phyloP scores from a whole-genome alignment of 148 eudicot species.

The Spergularia marina region DNA sequence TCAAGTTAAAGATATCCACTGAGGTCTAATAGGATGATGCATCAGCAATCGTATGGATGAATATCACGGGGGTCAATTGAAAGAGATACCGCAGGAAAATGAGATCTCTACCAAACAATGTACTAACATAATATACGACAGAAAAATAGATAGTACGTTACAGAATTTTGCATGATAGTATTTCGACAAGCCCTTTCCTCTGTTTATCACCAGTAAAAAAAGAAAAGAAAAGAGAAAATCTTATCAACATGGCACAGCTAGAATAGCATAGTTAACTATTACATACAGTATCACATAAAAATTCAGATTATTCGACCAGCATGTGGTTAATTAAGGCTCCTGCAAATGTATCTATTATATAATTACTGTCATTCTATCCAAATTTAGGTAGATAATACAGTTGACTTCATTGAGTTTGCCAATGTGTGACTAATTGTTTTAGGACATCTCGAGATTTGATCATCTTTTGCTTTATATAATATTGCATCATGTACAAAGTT shows the following conservation, averaged over 20 bases:
- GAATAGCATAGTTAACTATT: neutral
- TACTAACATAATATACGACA: conserved; percentile 9
- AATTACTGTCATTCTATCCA: neutral
- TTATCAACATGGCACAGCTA: neutral
- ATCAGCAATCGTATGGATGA: neutral
- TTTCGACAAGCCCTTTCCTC: neutral
- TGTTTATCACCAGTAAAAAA: too few relatives aligned
- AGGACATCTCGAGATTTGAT: neutral
- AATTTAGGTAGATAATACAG: too few relatives aligned
- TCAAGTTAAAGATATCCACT: too few relatives aligned
- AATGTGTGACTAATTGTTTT: neutral
- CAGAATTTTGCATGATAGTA: neutral
- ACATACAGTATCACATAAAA: too few relatives aligned
- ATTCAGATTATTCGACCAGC: too few relatives aligned
- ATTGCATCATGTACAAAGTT: too few relatives aligned
- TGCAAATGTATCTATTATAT: neutral
- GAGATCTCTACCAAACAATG: conserved; percentile 9
- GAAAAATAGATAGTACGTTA: neutral
- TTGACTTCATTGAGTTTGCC: too few relatives aligned
- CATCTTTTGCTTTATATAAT: neutral
- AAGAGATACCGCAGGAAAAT: neutral
- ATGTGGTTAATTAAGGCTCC: neutral
- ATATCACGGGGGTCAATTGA: conserved; percentile 13
- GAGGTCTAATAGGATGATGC: too few relatives aligned
- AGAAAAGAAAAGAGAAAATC: neutral